These are phyloP conservation scores for Fagus crenata DNA, from an alignment of 306 rosid species.

Conservation along the genomic window DNA sequence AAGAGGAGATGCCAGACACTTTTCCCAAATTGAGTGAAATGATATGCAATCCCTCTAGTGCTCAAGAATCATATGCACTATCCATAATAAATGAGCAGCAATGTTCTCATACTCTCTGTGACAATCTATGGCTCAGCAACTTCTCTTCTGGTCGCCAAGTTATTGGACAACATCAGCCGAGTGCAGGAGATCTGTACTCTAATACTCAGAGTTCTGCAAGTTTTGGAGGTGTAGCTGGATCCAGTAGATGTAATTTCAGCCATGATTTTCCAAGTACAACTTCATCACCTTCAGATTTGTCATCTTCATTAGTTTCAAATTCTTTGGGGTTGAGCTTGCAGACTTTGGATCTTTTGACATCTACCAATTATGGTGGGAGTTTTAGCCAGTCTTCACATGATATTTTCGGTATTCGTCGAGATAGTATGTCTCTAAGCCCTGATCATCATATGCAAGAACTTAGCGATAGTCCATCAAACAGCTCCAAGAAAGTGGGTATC, in stretches of 20 bases:
- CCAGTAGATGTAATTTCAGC: conserved; percentile 25
- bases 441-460: conserved; percentile 32
- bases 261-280: conserved; percentile 25
- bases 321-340: conserved; percentile 42
- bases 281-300: conserved; percentile 17
- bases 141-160: conserved; percentile 18
- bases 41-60: conserved; percentile 1
- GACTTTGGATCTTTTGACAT: conserved; percentile 34
- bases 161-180: conserved; percentile 24
- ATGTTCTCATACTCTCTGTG: conserved; percentile 9
- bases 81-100: conserved; percentile 1
- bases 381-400: conserved; percentile 20
- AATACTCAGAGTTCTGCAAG: conserved; percentile 11
- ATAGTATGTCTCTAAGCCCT: conserved; percentile 27
- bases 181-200: conserved; percentile 9
- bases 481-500: conserved; percentile 45
- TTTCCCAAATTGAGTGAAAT: conserved; percentile 23
- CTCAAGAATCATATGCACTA: conserved; percentile 3
- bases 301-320: conserved; percentile 41
- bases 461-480: conserved; percentile 45
- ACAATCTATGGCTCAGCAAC: background rate
- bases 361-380: conserved; percentile 19
- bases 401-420: conserved; percentile 24
- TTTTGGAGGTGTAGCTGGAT: conserved; percentile 30
- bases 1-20: conserved; percentile 27